phyloP scores from a whole-genome alignment of 768 basidiomycete genomes.

The Lactarius vividus region DNA sequence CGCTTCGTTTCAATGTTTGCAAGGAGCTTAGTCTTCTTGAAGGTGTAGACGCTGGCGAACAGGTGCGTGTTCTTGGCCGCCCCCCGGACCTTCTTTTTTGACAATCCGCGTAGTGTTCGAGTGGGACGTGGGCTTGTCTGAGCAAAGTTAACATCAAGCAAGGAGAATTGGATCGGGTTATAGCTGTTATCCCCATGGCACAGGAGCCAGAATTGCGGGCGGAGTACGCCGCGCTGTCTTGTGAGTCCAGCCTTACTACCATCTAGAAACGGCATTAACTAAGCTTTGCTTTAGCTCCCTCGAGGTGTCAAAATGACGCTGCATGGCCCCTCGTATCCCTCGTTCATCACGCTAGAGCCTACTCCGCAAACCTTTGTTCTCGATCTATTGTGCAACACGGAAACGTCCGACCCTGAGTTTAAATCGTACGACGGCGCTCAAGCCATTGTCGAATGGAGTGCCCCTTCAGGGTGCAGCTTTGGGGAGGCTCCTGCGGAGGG shows the following conservation, averaged over 20 bases:
- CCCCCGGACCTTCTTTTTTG: neutral
- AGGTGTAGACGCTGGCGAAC: conserved; percentile 54
- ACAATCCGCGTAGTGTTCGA: conserved; percentile 50
- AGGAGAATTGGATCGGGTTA: conserved; percentile 54
- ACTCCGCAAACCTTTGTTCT: conserved; percentile 58
- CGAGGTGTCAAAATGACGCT: conserved; percentile 56
- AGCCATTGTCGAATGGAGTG: conserved; percentile 59
- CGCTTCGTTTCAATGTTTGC: conserved; percentile 67
- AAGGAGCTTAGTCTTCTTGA: conserved; percentile 49
- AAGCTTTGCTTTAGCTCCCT: conserved; percentile 39
- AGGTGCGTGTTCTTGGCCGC: conserved; percentile 47
- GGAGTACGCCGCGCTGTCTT: conserved; percentile 33
- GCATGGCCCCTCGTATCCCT: conserved; percentile 61
- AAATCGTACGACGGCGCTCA: conserved; percentile 57
- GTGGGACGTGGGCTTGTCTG: conserved; percentile 71
- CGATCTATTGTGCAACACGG: conserved; percentile 51
- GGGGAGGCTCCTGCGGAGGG: conserved; percentile 29
- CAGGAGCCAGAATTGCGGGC: conserved; percentile 35
- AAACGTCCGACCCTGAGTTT: conserved; percentile 48
- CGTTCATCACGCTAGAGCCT: conserved; percentile 42
- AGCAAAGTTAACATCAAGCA: conserved; percentile 62
- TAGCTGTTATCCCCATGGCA: conserved; percentile 75
- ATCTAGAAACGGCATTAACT: neutral
- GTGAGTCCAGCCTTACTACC: conserved; percentile 37
- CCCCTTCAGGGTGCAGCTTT: conserved; percentile 56